These are phyloP conservation scores for Volvox carteri DNA, from an alignment of 163 green algal genomes.

Conservation along the genomic window DNA sequence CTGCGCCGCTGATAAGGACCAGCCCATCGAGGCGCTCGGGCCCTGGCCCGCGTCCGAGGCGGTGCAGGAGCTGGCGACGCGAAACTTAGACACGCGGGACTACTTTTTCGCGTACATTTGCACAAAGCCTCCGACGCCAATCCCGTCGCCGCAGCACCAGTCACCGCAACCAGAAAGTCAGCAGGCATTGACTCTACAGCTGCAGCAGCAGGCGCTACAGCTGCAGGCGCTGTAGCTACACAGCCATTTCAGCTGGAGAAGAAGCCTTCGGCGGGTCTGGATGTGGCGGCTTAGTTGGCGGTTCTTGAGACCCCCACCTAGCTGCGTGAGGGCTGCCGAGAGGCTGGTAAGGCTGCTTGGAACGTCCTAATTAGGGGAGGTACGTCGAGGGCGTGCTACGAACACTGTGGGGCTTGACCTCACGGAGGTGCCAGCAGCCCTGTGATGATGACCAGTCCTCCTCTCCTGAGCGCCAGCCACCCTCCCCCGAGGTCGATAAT, in stretches of 20 bases:
- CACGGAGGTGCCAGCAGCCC: no score
- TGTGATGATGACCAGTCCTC: no score
- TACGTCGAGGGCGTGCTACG: no score
- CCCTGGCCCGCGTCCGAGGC: conserved; percentile 32
- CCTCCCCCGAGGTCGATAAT: no score
- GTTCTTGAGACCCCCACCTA: no score
- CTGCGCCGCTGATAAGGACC: conserved; percentile 54
- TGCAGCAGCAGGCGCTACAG: background rate
- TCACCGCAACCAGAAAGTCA: background rate
- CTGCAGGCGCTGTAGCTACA: background rate
- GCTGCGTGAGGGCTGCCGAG: no score
- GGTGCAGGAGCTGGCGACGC: conserved; percentile 18
- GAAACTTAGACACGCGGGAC: conserved; percentile 46
- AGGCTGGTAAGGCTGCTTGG: no score
- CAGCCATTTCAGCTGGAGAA: background rate
- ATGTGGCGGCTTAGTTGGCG: no score
- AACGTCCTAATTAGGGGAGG: no score
- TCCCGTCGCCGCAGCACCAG: no score
- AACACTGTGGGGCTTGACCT: no score
- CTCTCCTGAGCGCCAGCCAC: no score
- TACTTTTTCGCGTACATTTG: conserved; percentile 62
- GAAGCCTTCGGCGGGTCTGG: background rate
- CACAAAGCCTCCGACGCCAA: conserved; percentile 49
- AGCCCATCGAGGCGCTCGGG: conserved; percentile 55
- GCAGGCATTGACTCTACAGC: background rate